Percentiles rank a stretch among this genome's conserved stretches.
These are phyloP conservation scores for Solanum corneliomulleri DNA, from an alignment of 257 asterid genomes.

Conservation along the genomic window DNA sequence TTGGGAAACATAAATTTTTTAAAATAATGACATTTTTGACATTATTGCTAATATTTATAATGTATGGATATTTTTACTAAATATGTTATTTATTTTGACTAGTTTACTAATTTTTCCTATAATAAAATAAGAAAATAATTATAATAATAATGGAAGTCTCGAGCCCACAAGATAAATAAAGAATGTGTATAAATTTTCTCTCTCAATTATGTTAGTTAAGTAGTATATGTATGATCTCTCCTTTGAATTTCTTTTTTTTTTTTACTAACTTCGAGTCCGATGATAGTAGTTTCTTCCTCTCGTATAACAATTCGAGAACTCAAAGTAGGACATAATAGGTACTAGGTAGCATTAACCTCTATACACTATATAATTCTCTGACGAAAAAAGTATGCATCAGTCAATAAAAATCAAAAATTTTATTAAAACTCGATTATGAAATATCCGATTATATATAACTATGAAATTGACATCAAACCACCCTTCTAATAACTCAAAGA, in stretches of 20 bases:
- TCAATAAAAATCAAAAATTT: neutral
- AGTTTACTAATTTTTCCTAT: too few relatives aligned
- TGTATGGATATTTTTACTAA: too few relatives aligned
- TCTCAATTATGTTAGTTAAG: neutral
- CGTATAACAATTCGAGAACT: rapidly evolving
- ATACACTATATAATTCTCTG: too few relatives aligned
- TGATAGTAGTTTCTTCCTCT: neutral
- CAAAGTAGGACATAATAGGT: too few relatives aligned
- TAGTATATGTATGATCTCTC: neutral
- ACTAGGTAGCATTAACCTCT: neutral
- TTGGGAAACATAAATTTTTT: too few relatives aligned
- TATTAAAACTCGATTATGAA: rapidly evolving
- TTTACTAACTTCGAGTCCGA: too few relatives aligned
- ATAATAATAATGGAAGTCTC: neutral
- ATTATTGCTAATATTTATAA: too few relatives aligned
- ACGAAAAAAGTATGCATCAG: too few relatives aligned
- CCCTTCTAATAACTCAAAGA: neutral
- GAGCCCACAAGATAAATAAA: neutral
- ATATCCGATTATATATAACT: too few relatives aligned
- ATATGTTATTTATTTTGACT: too few relatives aligned
- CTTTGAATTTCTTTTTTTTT: too few relatives aligned
- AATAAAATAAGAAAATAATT: neutral
- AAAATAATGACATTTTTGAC: too few relatives aligned
- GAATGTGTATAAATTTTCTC: neutral
- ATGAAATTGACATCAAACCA: neutral